Conservation (phyloP, 75 land plant species). For the Cryptomeria japonica region DNA sequence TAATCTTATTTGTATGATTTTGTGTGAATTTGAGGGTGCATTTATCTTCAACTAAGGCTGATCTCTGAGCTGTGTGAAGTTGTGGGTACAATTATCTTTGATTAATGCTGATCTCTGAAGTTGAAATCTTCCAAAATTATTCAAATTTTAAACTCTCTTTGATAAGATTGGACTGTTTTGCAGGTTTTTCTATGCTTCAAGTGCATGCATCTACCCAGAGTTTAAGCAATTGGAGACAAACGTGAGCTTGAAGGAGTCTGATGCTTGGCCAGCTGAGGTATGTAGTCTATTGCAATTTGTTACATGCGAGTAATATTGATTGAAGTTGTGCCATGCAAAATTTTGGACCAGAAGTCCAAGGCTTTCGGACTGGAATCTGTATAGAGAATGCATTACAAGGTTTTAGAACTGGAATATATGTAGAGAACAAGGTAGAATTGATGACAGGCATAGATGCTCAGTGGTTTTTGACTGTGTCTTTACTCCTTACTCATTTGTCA, state of each 20-base stretch:
- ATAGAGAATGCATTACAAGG: neutral
- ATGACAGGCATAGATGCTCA: neutral
- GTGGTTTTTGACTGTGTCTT: neutral
- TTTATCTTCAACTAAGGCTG: neutral
- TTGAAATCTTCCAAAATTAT: neutral
- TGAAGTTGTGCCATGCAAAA: neutral
- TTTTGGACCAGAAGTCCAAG: neutral
- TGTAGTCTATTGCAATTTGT: neutral
- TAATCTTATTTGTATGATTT: neutral
- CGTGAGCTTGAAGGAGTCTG: slow-evolving; percentile 92
- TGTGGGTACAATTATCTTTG: neutral
- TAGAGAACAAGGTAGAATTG: neutral
- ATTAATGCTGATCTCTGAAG: neutral
- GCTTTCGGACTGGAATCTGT: neutral
- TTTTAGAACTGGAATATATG: neutral
- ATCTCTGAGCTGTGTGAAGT: neutral
- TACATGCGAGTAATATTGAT: neutral
- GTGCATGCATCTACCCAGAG: slow-evolving; percentile 94
- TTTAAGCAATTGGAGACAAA: slow-evolving; percentile 93
- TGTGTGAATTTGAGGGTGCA: neutral
- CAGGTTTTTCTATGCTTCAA: slow-evolving; percentile 94
- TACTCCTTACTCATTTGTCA: neutral
- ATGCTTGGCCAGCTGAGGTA: slow-evolving; percentile 98
- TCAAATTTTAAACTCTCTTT: neutral
- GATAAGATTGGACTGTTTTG: neutral